Evolutionary conservation across 345 rosid species (phyloP), one percentile per base, ranked within the genome.

Genomic region (Murraya koenigii): DNA sequence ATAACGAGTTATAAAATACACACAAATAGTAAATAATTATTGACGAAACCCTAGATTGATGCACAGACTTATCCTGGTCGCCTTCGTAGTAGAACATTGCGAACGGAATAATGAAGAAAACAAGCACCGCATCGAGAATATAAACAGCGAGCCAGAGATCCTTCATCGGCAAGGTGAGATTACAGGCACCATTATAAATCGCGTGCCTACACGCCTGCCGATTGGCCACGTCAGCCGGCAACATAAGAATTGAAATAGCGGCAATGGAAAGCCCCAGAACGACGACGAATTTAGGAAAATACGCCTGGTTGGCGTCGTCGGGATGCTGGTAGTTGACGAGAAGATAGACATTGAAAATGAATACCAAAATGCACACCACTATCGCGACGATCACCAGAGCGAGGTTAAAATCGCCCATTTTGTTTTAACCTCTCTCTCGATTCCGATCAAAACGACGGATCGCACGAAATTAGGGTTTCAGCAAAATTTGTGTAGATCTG

Each of bases 301-400:
- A 97, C 1, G 99, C 98, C 84, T 97, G 99, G 85, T 97, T 97
- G 4, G 92, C 95, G 61, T 97, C 99, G 77, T 97, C 99, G 0
- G 99, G 99, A 68, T 96, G 99, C 90, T 96, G 99, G 82, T 92
- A 96, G 77, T 96, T 96, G 83, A 96, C 94, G 76, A 96, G 98
- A 15, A 96, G 97, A 81, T 96, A 96, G 63, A 96, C 89, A 83
- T 95, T 96, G 87, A 92, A 92, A 69, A 96, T 75, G 80, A 94
- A 87, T 39, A 96, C 99, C 76, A 96, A 75, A 76, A 94, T 85
- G 86, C 98, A 94, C 30, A 96, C 91, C 26, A 96, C 92, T 67
- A 93, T 83, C 70, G 99, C 99, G 64, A 96, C 97, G 82, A 96
- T 91, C 82, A 96, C 92, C 85, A 96, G 90, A 85, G 99, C 98